Conservation (phyloP, 768 basidiomycete species). For the Ephemerocybe angulata region DNA sequence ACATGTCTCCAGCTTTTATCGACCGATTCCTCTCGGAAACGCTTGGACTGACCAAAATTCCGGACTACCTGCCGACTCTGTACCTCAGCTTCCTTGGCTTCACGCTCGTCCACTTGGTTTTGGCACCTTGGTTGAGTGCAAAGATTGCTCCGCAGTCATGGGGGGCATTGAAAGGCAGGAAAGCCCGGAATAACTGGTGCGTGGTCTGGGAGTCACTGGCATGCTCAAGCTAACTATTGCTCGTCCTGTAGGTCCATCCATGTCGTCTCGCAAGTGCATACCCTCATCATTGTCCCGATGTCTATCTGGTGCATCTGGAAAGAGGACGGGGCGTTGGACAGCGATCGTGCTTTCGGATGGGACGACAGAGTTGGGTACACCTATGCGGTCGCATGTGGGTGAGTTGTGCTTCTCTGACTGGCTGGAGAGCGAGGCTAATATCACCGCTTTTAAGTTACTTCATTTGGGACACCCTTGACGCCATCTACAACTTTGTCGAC, state of each 20-base stretch:
- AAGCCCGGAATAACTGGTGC: slow-evolving; percentile 61
- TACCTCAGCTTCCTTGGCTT: slow-evolving; percentile 55
- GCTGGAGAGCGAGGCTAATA: neutral
- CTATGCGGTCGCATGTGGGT: slow-evolving; percentile 72
- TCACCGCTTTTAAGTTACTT: slow-evolving; percentile 51
- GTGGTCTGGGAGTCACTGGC: slow-evolving; percentile 14
- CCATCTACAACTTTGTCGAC: slow-evolving; percentile 62
- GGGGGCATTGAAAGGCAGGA: slow-evolving; percentile 34
- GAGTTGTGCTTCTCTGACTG: slow-evolving; percentile 15
- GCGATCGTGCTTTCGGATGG: slow-evolving; percentile 79
- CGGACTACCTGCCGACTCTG: slow-evolving; percentile 52
- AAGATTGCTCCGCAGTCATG: slow-evolving; percentile 50
- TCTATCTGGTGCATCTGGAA: slow-evolving; percentile 48
- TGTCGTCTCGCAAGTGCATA: slow-evolving; percentile 71
- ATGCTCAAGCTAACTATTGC: slow-evolving; percentile 7
- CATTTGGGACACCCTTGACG: slow-evolving; percentile 79
- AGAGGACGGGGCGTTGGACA: slow-evolving; percentile 39
- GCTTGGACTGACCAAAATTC: slow-evolving; percentile 53
- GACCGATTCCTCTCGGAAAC: slow-evolving; percentile 26
- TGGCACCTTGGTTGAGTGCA: slow-evolving; percentile 53
- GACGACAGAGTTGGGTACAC: slow-evolving; percentile 53
- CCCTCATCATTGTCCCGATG: slow-evolving; percentile 61
- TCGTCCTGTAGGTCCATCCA: slow-evolving; percentile 57
- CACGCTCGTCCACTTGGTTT: slow-evolving; percentile 50
- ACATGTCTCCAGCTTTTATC: slow-evolving; percentile 12